A percentile compares a stretch with the other conserved stretches of the same genome.
phyloP scores from a whole-genome alignment of 2,329 filamentous ascomycete species.

The Trichoderma koningii region DNA sequence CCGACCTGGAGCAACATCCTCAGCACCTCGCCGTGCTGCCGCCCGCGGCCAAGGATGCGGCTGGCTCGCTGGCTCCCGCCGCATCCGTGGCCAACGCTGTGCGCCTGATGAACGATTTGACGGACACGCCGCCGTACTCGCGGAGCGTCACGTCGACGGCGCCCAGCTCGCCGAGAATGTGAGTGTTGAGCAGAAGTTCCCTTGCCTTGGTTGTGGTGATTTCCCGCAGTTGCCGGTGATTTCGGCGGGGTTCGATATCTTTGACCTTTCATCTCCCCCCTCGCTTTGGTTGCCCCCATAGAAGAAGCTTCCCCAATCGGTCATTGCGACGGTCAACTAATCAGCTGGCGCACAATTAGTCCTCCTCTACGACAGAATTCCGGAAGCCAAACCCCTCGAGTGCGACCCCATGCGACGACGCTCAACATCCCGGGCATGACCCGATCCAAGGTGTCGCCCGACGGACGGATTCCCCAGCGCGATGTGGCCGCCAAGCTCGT shows the following conservation, averaged over 20 bases:
- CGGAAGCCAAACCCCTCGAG: slow-evolving; percentile 72
- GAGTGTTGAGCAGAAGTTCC: slow-evolving; percentile 37
- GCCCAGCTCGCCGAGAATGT: slow-evolving; percentile 61
- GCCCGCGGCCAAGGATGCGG: slow-evolving; percentile 41
- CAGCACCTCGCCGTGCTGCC: slow-evolving; percentile 40
- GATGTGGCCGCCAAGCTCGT: slow-evolving; percentile 96
- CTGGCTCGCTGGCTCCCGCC: slow-evolving; percentile 31
- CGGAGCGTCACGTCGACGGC: slow-evolving; percentile 61
- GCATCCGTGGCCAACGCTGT: slow-evolving; percentile 47
- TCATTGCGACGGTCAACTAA: background rate
- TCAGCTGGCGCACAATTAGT: slow-evolving; percentile 45
- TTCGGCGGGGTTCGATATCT: background rate
- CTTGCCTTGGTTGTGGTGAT: background rate
- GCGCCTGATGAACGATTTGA: slow-evolving; percentile 48
- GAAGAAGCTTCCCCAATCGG: background rate
- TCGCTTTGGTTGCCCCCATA: background rate
- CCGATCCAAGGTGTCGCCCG: slow-evolving; percentile 90
- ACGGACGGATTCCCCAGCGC: slow-evolving; percentile 88
- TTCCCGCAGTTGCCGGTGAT: slow-evolving; percentile 4
- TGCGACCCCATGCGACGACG: slow-evolving; percentile 84
- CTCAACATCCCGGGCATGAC: slow-evolving; percentile 97
- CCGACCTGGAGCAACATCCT: slow-evolving; percentile 38
- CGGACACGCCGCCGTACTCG: slow-evolving; percentile 58
- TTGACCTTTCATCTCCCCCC: background rate
- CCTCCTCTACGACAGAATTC: slow-evolving; percentile 72